Evolutionary conservation across 192 early-diverging fungal genomes (phyloP).

Genomic region (Mortierella hygrophila): DNA sequence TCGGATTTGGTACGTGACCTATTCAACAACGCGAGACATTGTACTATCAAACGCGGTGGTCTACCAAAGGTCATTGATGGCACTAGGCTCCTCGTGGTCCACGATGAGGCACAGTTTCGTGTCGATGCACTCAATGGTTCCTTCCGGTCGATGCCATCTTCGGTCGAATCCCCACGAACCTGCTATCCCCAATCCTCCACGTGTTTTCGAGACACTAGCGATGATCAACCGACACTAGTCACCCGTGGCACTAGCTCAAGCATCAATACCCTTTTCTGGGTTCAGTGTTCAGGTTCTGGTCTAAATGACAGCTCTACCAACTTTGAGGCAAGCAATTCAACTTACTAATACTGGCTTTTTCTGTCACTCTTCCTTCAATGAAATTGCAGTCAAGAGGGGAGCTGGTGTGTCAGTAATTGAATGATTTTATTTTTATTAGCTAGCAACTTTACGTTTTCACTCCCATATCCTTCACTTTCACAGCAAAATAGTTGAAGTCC

Average conservation of each 20-base stretch:
- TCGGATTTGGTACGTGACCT: too few species aligned
- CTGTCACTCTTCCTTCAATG: too few species aligned
- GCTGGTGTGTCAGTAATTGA: too few species aligned
- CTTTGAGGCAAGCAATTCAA: constrained; percentile 14
- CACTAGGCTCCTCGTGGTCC: too few species aligned
- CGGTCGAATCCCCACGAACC: constrained; percentile 5
- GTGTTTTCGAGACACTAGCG: neutral
- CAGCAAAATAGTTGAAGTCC: neutral
- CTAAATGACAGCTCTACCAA: constrained; percentile 31
- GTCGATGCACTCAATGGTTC: constrained; percentile 24
- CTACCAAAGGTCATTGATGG: too few species aligned
- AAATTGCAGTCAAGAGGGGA: too few species aligned
- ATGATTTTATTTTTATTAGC: too few species aligned
- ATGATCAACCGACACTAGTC: constrained; percentile 17
- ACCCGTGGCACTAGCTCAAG: neutral
- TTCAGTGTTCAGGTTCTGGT: constrained; percentile 38
- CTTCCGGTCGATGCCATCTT: constrained; percentile 28
- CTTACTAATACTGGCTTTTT: neutral
- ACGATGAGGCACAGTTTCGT: constrained; percentile 32
- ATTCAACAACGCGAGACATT: too few species aligned
- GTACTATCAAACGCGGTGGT: too few species aligned
- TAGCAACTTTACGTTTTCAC: neutral
- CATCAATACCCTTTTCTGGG: constrained; percentile 16
- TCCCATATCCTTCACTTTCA: neutral
- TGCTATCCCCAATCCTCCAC: neutral